Evolutionary conservation across 2,329 filamentous ascomycete species (phyloP).

Genomic region (Colletotrichum phormii): DNA sequence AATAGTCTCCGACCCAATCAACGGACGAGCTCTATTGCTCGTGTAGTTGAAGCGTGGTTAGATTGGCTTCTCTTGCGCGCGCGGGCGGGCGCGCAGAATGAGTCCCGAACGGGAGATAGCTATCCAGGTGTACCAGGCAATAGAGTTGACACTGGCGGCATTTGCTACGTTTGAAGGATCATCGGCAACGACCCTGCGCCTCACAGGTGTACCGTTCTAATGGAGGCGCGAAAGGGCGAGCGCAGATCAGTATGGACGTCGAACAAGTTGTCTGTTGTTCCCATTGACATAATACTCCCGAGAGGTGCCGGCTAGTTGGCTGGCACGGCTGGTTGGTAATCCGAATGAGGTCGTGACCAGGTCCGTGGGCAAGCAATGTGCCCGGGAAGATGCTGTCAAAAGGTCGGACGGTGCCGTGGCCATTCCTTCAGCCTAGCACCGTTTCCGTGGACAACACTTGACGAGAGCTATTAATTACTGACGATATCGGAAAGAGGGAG

Average conservation of each 20-base stretch:
- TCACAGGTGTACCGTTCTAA: background rate
- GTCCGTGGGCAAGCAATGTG: background rate
- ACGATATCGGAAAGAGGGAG: too few species aligned
- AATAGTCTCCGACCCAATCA: background rate
- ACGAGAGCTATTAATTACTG: background rate
- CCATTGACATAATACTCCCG: background rate
- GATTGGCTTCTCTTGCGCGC: background rate
- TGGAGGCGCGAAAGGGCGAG: background rate
- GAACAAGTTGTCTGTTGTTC: background rate
- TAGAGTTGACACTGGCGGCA: background rate
- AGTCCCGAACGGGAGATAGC: constrained; percentile 1
- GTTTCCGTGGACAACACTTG: background rate
- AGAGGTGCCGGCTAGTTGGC: background rate
- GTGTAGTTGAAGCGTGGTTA: background rate
- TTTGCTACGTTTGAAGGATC: background rate
- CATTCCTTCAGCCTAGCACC: background rate
- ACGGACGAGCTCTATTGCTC: background rate
- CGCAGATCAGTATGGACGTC: background rate
- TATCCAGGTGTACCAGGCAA: background rate
- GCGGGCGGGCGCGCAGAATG: background rate
- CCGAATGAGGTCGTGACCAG: background rate
- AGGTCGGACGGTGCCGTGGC: background rate
- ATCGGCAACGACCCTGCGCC: constrained; percentile 8
- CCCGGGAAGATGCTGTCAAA: background rate
- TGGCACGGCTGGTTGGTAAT: background rate